Conservation (phyloP, 371 early-diverging fungal genomes). For the Scutellospora calospora region DNA sequence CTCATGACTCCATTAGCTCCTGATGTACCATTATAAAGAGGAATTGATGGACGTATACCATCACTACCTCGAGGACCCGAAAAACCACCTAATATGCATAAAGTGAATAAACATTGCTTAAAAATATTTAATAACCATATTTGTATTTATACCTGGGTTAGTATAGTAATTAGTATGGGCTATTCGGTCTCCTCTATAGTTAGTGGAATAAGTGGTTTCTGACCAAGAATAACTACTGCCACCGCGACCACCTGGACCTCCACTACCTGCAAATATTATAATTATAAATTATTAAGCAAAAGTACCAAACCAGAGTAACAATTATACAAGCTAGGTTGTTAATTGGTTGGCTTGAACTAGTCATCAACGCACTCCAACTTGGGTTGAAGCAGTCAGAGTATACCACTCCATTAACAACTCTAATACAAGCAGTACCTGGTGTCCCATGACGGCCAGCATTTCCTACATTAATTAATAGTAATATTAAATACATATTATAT, state of each 20-base stretch:
- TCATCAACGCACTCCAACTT: background rate
- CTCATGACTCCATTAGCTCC: conserved; percentile 1
- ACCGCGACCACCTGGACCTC: conserved; percentile 22
- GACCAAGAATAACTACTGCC: conserved; percentile 32
- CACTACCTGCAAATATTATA: conserved; percentile 26
- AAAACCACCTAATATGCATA: conserved; percentile 16
- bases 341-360: background rate
- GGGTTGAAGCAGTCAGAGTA: too few species aligned
- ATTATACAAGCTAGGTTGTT: too few species aligned
- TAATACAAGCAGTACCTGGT: conserved; percentile 26
- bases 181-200: background rate
- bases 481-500: too few species aligned
- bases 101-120: background rate
- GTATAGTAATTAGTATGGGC: background rate
- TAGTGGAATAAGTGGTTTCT: background rate
- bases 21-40: conserved; percentile 23
- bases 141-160: conserved; percentile 34
- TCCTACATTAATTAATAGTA: conserved; percentile 28
- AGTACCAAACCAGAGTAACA: too few species aligned
- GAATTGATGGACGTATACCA: conserved; percentile 15
- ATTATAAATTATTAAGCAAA: background rate
- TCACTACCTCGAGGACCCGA: background rate
- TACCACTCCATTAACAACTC: too few species aligned
- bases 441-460: conserved; percentile 26
- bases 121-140: too few species aligned